Evolutionary conservation across 148 eudicot genomes (phyloP), one percentile per base, ranked within the genome.

Genomic region (Amaranthus hypochondriacus): DNA sequence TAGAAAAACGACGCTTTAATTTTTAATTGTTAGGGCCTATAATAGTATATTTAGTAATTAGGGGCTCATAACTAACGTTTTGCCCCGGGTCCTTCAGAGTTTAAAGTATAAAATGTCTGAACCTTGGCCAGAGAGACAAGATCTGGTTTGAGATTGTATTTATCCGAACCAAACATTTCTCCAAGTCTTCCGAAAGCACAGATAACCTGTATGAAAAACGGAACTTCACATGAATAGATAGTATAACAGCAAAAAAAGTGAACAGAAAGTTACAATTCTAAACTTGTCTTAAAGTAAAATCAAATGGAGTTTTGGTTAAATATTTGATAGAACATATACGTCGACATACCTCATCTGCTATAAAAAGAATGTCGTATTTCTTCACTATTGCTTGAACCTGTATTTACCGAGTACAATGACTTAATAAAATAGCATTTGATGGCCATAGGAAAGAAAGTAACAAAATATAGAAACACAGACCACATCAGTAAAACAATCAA

Each of bases 161-260:
- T 92, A 70, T 95, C 98, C 79, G 87, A 88, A 64, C 98, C 98
- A 76, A 86, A 95, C 97, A 88, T 90, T 70, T 92, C 83, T 3
- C 98, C 98, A 54, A 95, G 97, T 88, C 98, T 92, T 77, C 98
- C 98, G 85, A 95, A 95, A 51, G 87, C 98, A 81, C 98, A 92
- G 59, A 95, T 87, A 2, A 95, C 96, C 96, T 90, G 77, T 69
- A 83, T n/a, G 53, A 66, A 52, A 54, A 71, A 15, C 18, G 63
- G 66, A 49, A 46, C 10, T 64, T 74, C 49, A 75, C 21, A 50
- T 69, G 73, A 73, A 47, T 13, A 58, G 39, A 74, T 48, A 46
- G 62, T 48, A 56, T 48, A 28, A 70, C 48, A 18, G 51, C 4
- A 75, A 56, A 66, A 66, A 44, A 56, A 68, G 14, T 49, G 28